Evolutionary conservation across 148 eudicot genomes (phyloP), one percentile per base, ranked within the genome.

Genomic region (Silene latifolia): DNA sequence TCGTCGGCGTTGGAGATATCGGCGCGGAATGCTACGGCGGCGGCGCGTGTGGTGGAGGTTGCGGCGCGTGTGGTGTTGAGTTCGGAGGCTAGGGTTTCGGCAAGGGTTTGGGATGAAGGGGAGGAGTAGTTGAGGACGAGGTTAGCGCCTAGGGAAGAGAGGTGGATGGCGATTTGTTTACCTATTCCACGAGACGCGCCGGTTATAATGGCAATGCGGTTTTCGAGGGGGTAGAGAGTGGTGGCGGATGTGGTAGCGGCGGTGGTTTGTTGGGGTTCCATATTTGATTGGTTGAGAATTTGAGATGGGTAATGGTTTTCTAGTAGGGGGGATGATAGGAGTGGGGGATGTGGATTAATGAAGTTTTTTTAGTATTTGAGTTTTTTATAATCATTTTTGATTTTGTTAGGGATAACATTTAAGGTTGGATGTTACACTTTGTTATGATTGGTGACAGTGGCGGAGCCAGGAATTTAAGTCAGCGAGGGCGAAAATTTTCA

Each of bases 151-250:
- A 85, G 78, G 11, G 87, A 71, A 12, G 78, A 74, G 23, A 87
- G 79, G 74, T 87, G 90, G 78, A 83, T 74, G 2, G 84, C 79
- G 25, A 85, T 81, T 51, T 51, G 81, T 3, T 74, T 66, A 3
- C 90, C 90, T 9, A 87, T 85, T 8, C 90, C 90, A 0, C 88
- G 88, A 7, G 90, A 85, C 0, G 81, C 82, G 68, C 90, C 88
- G 63, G 87, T 87, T 8, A 87, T 79, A 4, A 87, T 82, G 25
- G 89, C 87, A 25, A 84, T 80, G 21, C 87, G 63, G 68, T 77
- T 77, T 10, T 68, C 74, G 44, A 84, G 85, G 4, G 84, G 75
- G 29, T 68, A 76, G 7, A 67, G 14, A 32, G 75, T 8, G 58
- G 59, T 32, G 17, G 56, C 17, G 15, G 56, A 18, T 18, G 59